These are phyloP conservation scores for Epicoccum nigrum DNA, from an alignment of 2,329 filamentous ascomycete genomes.

Conservation along the genomic window DNA sequence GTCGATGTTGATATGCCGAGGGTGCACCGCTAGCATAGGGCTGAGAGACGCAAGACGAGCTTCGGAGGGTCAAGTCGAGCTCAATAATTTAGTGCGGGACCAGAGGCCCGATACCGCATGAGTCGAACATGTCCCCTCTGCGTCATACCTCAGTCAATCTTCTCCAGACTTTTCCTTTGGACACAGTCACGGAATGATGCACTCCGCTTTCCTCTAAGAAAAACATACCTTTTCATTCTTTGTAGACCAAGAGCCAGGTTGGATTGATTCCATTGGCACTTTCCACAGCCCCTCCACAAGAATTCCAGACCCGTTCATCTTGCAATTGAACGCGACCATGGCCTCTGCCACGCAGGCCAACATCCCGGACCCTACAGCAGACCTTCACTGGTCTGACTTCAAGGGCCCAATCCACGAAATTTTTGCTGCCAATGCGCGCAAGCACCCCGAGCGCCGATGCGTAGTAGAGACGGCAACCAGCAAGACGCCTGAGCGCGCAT, in stretches of 20 bases:
- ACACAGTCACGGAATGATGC: slow-evolving; percentile 11
- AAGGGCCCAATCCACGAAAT: slow-evolving; percentile 72
- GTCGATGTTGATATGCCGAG: not conserved
- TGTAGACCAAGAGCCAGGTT: slow-evolving; percentile 6
- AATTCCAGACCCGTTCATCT: slow-evolving; percentile 9
- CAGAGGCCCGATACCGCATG: slow-evolving; percentile 41
- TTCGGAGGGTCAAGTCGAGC: too few relatives aligned
- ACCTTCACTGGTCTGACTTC: slow-evolving; percentile 72
- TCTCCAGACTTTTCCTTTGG: slow-evolving; percentile 8
- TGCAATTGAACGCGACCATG: slow-evolving; percentile 37
- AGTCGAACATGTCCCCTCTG: slow-evolving; percentile 28
- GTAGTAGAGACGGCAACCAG: slow-evolving; percentile 68
- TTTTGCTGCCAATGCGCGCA: slow-evolving; percentile 69
- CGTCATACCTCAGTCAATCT: slow-evolving; percentile 25
- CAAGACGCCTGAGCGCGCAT: slow-evolving; percentile 65
- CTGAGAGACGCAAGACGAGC: slow-evolving; percentile 18
- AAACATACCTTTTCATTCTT: not conserved
- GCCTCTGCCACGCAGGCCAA: slow-evolving; percentile 27
- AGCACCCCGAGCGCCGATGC: slow-evolving; percentile 70
- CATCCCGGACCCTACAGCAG: slow-evolving; percentile 69
- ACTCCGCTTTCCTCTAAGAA: not conserved
- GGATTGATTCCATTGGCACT: slow-evolving; percentile 14
- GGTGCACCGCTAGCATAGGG: slow-evolving; percentile 26
- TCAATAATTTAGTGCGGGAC: slow-evolving; percentile 26
- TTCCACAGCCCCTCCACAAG: slow-evolving; percentile 1